Evolutionary conservation across 2,329 filamentous ascomycete species (phyloP).

Genomic region (Stylonectria norvegica): DNA sequence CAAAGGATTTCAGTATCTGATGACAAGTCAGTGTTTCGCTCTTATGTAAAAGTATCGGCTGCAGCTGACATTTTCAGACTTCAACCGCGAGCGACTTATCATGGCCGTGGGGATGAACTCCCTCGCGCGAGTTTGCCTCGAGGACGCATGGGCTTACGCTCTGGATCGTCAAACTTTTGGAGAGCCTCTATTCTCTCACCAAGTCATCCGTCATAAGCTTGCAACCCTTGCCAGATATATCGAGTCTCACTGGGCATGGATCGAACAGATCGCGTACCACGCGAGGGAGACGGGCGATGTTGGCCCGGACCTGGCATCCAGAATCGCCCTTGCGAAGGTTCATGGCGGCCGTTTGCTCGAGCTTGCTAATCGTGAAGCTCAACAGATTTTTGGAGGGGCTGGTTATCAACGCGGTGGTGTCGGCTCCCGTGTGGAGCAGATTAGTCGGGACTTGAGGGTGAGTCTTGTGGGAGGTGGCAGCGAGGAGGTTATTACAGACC

Average conservation of each 20-base stretch:
- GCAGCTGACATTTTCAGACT: conserved; percentile 33
- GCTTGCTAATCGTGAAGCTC: conserved; percentile 48
- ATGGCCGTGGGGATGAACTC: conserved; percentile 56
- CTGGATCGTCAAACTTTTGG: conserved; percentile 55
- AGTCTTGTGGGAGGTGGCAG: conserved; percentile 52
- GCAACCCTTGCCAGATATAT: conserved; percentile 56
- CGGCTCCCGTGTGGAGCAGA: conserved; percentile 49
- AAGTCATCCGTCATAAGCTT: conserved; percentile 58
- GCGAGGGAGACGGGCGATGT: conserved; percentile 18
- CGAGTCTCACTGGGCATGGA: conserved; percentile 59
- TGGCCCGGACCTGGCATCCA: conserved; percentile 32
- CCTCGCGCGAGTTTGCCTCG: conserved; percentile 53
- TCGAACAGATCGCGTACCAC: conserved; percentile 59
- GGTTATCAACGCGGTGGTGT: conserved; percentile 48
- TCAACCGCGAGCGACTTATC: conserved; percentile 57
- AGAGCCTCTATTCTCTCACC: conserved; percentile 53
- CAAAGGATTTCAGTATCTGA: conserved; percentile 54
- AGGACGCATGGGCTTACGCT: conserved; percentile 51
- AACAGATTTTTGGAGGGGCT: conserved; percentile 51
- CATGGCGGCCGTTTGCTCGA: conserved; percentile 48
- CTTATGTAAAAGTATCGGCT: conserved; percentile 49
- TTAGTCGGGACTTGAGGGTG: conserved; percentile 46
- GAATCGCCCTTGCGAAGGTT: conserved; percentile 41
- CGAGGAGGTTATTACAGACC: conserved; percentile 51
- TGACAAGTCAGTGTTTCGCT: conserved; percentile 31